phyloP scores from a whole-genome alignment of 805 yeast species.

The Clavispora phyllophila region DNA sequence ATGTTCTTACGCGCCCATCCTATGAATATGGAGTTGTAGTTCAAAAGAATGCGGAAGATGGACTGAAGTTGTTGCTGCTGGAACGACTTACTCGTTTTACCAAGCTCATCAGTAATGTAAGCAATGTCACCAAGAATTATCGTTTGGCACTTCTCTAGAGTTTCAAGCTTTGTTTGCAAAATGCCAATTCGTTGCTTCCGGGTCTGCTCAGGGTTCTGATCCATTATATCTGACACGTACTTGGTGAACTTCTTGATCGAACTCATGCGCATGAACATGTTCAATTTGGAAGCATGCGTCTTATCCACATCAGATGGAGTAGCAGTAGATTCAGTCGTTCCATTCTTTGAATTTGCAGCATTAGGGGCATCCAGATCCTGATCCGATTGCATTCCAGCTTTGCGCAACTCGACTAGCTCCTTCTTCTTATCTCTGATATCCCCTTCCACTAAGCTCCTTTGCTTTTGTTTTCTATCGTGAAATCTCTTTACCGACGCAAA shows the following conservation, averaged over 20 bases:
- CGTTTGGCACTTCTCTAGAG: conserved; percentile 47
- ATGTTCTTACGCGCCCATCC: conserved; percentile 66
- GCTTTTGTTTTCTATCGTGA: conserved; percentile 39
- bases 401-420: conserved; percentile 26
- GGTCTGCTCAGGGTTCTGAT: conserved; percentile 61
- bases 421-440: conserved; percentile 29
- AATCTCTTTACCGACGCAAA: conserved; percentile 56
- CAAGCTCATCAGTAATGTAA: conserved; percentile 38
- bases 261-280: conserved; percentile 46
- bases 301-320: background rate
- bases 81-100: conserved; percentile 46
- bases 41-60: conserved; percentile 45
- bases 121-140: conserved; percentile 39
- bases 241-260: conserved; percentile 47
- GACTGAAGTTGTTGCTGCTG: conserved; percentile 47
- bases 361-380: background rate
- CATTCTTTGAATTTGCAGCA: background rate
- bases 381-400: conserved; percentile 1
- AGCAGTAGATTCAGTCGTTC: background rate
- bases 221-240: conserved; percentile 52
- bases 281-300: conserved; percentile 30
- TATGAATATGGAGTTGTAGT: conserved; percentile 51
- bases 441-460: conserved; percentile 25
- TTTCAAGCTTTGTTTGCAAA: conserved; percentile 46
- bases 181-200: conserved; percentile 49